phyloP scores from a whole-genome alignment of 73 alveolate genomes.

The Paramecium biaurelia region DNA sequence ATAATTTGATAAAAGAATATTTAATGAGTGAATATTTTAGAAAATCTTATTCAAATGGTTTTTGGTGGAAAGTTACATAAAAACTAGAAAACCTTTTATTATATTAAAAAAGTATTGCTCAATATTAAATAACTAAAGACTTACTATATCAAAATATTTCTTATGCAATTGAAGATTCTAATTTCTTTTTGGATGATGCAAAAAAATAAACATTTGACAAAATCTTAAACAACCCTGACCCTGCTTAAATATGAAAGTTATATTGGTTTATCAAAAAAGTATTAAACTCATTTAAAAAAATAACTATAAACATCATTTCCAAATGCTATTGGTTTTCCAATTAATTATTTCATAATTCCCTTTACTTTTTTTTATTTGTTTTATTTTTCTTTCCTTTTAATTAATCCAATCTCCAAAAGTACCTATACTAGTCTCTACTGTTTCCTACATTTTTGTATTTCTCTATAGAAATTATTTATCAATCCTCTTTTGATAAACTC shows the following conservation, averaged over 20 bases:
- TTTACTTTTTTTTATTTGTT: background rate
- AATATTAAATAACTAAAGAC: background rate
- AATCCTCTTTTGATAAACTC: background rate
- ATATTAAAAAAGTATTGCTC: background rate
- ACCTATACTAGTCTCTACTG: background rate
- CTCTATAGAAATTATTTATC: background rate
- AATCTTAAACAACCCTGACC: background rate
- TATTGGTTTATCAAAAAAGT: background rate
- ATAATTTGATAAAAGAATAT: background rate
- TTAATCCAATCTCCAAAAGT: background rate
- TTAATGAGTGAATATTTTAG: background rate
- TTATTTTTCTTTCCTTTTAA: background rate
- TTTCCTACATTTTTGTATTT: slow-evolving; percentile 25
- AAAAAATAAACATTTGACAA: background rate
- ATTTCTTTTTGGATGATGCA: background rate
- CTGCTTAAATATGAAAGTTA: background rate
- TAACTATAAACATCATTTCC: slow-evolving; percentile 1
- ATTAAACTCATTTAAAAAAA: background rate
- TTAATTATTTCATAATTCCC: background rate
- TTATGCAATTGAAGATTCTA: background rate
- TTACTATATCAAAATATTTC: background rate
- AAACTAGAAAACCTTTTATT: background rate
- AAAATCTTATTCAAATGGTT: background rate
- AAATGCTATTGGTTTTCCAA: background rate
- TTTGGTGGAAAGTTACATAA: background rate